These are phyloP conservation scores for Zoysia matrella DNA, from an alignment of 202 grass and related monocot species.

Conservation along the genomic window DNA sequence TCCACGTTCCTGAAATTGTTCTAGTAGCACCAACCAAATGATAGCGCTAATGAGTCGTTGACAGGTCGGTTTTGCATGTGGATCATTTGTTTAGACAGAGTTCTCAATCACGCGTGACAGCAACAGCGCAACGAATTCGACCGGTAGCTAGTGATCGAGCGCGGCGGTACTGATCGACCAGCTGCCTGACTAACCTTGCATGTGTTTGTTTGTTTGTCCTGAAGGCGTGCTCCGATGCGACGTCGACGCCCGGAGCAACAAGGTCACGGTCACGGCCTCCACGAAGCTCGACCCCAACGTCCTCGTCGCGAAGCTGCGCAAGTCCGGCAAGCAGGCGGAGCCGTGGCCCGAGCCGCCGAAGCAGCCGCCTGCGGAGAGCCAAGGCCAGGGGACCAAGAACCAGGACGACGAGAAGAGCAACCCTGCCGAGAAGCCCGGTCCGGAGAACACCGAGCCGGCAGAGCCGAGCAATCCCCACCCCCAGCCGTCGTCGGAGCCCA, in stretches of 20 bases:
- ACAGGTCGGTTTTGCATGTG: constrained; percentile 10
- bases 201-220: constrained; percentile 19
- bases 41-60: background rate
- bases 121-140: background rate
- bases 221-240: constrained; percentile 72
- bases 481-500: constrained; percentile 35
- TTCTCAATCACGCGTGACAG: background rate
- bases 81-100: background rate
- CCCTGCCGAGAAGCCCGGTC: constrained; percentile 35
- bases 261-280: constrained; percentile 60
- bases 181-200: background rate
- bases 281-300: constrained; percentile 51
- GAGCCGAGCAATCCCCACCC: constrained; percentile 38
- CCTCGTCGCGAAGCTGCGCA: constrained; percentile 69
- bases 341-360: constrained; percentile 56
- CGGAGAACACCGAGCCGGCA: constrained; percentile 24
- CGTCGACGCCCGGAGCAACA: constrained; percentile 74
- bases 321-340: constrained; percentile 78
- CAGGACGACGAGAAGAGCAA: constrained; percentile 45
- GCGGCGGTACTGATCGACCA: constrained; percentile 8
- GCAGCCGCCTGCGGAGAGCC: constrained; percentile 32
- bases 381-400: constrained; percentile 46
- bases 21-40: background rate
- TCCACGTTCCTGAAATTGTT: background rate
- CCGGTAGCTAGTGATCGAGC: background rate